Percentiles rank a stretch among this genome's conserved stretches.
phyloP scores from a whole-genome alignment of 352 stramenopile species.

The Phytophthora palmivora region DNA sequence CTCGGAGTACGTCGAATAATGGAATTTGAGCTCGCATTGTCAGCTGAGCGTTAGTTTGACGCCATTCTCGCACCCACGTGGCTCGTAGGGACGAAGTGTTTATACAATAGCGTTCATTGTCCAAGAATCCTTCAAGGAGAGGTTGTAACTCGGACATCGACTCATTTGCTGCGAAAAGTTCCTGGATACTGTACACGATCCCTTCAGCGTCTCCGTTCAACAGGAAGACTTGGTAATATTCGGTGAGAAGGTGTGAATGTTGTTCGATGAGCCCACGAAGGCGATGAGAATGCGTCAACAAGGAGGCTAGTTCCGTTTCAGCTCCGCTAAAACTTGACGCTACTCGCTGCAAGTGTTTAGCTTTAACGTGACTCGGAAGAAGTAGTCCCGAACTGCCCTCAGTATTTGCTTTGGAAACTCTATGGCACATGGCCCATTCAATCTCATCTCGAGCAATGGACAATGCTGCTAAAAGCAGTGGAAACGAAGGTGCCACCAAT shows the following conservation, averaged over 20 bases:
- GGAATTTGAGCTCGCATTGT: constrained; percentile 16
- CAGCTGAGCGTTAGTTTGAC: constrained; percentile 58
- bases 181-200: constrained; percentile 50
- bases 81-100: constrained; percentile 17
- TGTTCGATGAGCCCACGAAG: constrained; percentile 34
- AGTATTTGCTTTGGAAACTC: constrained; percentile 1
- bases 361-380: constrained; percentile 52
- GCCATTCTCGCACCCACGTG: constrained; percentile 69
- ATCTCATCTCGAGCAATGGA: constrained; percentile 49
- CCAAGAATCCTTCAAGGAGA: constrained; percentile 55
- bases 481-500: constrained; percentile 53
- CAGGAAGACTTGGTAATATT: constrained; percentile 57
- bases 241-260: constrained; percentile 29
- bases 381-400: constrained; percentile 28
- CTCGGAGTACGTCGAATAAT: constrained; percentile 26
- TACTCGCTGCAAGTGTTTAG: constrained; percentile 56
- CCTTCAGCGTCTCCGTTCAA: constrained; percentile 52
- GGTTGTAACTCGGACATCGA: constrained; percentile 25
- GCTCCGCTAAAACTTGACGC: constrained; percentile 27
- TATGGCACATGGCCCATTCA: constrained; percentile 61
- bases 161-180: constrained; percentile 14
- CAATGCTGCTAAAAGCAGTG: constrained; percentile 49
- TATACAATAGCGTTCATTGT: constrained; percentile 38
- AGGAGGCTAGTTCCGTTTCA: constrained; percentile 23
- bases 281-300: constrained; percentile 33